Evolutionary conservation across 257 asterid species (phyloP).

Genomic region (Leptodermis oblonga): DNA sequence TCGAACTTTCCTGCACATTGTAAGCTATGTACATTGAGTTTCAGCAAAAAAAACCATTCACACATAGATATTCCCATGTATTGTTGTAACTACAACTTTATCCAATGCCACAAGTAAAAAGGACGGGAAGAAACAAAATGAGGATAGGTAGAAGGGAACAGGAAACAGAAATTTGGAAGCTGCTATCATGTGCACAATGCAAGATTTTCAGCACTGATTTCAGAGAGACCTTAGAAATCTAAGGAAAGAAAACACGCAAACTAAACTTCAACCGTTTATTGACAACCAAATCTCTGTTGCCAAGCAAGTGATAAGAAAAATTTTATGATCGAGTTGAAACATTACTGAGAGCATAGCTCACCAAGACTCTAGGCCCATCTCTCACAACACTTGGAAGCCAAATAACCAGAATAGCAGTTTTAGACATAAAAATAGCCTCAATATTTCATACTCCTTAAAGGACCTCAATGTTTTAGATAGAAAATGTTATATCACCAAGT

Average conservation of each 20-base stretch:
- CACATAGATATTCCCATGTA: neutral
- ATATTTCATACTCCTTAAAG: neutral
- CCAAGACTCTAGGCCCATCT: neutral
- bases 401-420: neutral
- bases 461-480: neutral
- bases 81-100: neutral
- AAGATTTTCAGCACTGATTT: neutral
- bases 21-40: neutral
- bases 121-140: neutral
- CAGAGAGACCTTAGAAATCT: neutral
- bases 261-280: neutral
- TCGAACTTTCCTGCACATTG: conserved; percentile 57
- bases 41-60: neutral
- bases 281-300: neutral
- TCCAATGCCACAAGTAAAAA: neutral
- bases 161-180: neutral
- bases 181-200: neutral
- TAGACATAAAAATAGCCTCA: neutral
- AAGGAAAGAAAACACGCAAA: neutral
- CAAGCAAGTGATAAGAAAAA: neutral
- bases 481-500: neutral
- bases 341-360: neutral
- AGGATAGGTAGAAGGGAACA: neutral
- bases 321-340: neutral
- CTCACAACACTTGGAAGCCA: neutral